Conservation (phyloP, 2,329 filamentous ascomycete species). For the Arthroderma sp. region DNA sequence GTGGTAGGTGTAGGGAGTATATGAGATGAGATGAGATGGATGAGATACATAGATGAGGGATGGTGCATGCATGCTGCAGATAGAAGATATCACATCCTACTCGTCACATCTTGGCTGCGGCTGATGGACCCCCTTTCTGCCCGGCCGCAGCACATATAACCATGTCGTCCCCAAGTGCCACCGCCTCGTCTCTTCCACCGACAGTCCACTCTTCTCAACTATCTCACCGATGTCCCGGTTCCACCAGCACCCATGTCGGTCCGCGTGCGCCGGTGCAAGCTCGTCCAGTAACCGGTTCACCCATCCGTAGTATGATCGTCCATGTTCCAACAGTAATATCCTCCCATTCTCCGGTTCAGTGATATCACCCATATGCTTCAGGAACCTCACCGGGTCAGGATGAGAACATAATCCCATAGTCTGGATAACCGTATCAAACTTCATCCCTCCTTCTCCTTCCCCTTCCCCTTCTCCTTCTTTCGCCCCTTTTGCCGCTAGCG, state of each 20-base stretch:
- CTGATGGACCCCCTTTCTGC: slow-evolving; percentile 1
- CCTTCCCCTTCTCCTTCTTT: no score
- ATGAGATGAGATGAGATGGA: no score
- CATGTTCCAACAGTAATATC: slow-evolving; percentile 38
- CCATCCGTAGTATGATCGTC: slow-evolving; percentile 34
- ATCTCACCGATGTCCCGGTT: slow-evolving; percentile 39
- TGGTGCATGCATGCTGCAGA: neutral
- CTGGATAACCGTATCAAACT: slow-evolving; percentile 36
- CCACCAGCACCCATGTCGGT: slow-evolving; percentile 41
- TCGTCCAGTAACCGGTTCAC: slow-evolving; percentile 36
- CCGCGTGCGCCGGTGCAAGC: slow-evolving; percentile 34
- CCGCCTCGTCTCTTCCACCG: slow-evolving; percentile 33
- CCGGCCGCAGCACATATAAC: slow-evolving; percentile 28
- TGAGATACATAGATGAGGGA: neutral
- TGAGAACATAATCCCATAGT: slow-evolving; percentile 40
- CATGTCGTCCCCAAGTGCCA: slow-evolving; percentile 38
- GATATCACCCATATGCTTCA: slow-evolving; percentile 28
- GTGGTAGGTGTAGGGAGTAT: no score
- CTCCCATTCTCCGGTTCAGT: slow-evolving; percentile 27
- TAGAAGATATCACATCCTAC: neutral
- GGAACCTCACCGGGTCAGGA: slow-evolving; percentile 28
- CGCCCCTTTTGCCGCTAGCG: neutral
- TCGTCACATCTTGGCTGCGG: neutral
- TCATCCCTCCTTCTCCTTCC: slow-evolving; percentile 5
- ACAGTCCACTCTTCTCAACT: slow-evolving; percentile 34